Base-by-base conservation (phyloP, 2,329 filamentous ascomycete species). In the Helicocarpus griseus region DNA sequence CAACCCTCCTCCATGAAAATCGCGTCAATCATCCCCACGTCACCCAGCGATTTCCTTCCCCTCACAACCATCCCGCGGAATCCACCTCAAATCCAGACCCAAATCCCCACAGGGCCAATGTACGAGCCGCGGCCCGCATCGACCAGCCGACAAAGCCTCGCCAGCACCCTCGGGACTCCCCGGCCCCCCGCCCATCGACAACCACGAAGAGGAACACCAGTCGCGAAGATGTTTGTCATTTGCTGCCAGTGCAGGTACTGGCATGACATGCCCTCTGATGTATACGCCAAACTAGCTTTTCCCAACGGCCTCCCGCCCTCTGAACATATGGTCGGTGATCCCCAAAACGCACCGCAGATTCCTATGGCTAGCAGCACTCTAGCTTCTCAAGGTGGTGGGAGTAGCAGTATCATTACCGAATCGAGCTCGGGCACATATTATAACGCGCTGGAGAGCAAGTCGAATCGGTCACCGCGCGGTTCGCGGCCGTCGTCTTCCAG, bases 221-320 rank as follows among this genome's bases (percentile, higher is more conserved):
- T 19, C 33, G 49, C 17, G 51, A 73, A 72, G 50, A 52, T 69
- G 11, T 72, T 73, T 51, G 67, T 72, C 17, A 69, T 73, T 38
- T 73, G 70, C 54, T 73, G 70, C 53, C 60, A 64, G 49, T 73
- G 70, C 61, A 66, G 65, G 43, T 67, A 64, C 54, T 73, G 69
- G 69, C 69, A 73, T 53, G 69, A 72, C 48, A 62, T 70, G 54
- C 70, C 70, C 2, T 64, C 67, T 11, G 63, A 68, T 29, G 56
- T 67, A 19, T 71, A 70, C 54, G 61, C 66, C 41, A 68, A 60
- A 48, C 59, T 71, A 31, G 60, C 64, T 29, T 61, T 59, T 48
- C 60, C 66, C 11, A 58, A 62, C 35, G 45, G 49, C 43, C 24
- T 43, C 49, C 35, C 47, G 26, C 19, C 43, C 28, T 36, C 26